Conservation (phyloP, 495 filamentous ascomycete genomes). For the Tuber umbilicatum region DNA sequence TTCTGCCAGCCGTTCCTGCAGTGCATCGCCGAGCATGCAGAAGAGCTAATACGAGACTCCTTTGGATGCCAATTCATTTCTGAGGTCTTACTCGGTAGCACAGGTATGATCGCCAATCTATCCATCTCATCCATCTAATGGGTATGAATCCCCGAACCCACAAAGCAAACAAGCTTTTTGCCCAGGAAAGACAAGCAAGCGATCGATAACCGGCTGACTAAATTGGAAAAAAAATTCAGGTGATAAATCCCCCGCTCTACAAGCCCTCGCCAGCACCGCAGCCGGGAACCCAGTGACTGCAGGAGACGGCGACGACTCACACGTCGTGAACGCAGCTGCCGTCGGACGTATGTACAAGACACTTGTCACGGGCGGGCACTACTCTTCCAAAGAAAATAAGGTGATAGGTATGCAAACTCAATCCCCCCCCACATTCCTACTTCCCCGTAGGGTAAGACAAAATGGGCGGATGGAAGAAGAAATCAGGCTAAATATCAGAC, state of each 20-base stretch:
- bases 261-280: conserved; percentile 59
- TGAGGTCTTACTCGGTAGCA: conserved; percentile 71
- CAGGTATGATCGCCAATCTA: conserved; percentile 42
- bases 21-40: conserved; percentile 61
- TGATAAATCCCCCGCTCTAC: conserved; percentile 62
- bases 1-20: conserved; percentile 62
- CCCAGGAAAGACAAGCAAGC: not conserved
- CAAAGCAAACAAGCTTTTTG: conserved; percentile 17
- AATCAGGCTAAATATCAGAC: conserved; percentile 13
- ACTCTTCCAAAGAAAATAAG: conserved; percentile 61
- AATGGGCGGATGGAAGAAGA: not conserved
- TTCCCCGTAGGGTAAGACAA: not conserved
- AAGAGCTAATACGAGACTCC: conserved; percentile 60
- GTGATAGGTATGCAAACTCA: conserved; percentile 47
- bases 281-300: conserved; percentile 54
- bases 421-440: conserved; percentile 1
- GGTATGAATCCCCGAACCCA: not conserved
- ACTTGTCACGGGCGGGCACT: conserved; percentile 77
- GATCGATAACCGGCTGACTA: not conserved
- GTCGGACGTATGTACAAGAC: conserved; percentile 84
- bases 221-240: conserved; percentile 34
- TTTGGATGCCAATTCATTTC: conserved; percentile 82
- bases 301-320: conserved; percentile 45
- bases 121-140: not conserved
- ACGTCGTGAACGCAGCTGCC: conserved; percentile 55